Evolutionary conservation across 805 yeast genomes (phyloP).

Genomic region (Starmerella vitae): DNA sequence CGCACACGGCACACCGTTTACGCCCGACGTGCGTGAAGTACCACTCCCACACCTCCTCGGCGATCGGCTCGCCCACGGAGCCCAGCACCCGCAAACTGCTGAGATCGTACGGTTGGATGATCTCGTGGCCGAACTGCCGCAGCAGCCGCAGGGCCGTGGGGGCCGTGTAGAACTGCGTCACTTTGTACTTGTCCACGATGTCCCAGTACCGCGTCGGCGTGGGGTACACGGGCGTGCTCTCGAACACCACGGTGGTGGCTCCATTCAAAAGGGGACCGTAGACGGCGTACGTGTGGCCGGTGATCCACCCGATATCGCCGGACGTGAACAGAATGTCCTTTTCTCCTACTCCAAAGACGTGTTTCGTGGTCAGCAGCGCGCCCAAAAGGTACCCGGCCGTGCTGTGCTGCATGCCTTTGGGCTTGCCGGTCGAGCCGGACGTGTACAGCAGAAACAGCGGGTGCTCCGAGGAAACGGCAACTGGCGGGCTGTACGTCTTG

Average conservation of each 20-base stretch:
- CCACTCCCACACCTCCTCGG: slow-evolving; percentile 98
- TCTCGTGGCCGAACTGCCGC: slow-evolving; percentile 76
- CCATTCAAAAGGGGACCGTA: slow-evolving; percentile 88
- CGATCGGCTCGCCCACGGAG: slow-evolving; percentile 97
- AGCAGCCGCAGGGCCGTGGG: slow-evolving; percentile 94
- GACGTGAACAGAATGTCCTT: slow-evolving; percentile 88
- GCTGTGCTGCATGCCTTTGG: slow-evolving; percentile 93
- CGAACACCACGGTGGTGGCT: slow-evolving; percentile 84
- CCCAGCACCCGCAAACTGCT: slow-evolving; percentile 85
- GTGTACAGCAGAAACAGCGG: slow-evolving; percentile 92
- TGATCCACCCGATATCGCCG: slow-evolving; percentile 98
- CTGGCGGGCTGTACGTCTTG: slow-evolving; percentile 77
- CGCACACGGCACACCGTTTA: slow-evolving; percentile 76
- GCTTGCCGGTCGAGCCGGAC: slow-evolving; percentile 96
- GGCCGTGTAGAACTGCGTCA: slow-evolving; percentile 93
- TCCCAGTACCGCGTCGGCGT: slow-evolving; percentile 93
- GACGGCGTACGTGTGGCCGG: slow-evolving; percentile 92
- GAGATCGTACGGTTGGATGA: slow-evolving; percentile 68
- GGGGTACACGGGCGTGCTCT: slow-evolving; percentile 96
- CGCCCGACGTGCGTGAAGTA: slow-evolving; percentile 86
- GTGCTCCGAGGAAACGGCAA: slow-evolving; percentile 79
- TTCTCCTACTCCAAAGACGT: slow-evolving; percentile 83
- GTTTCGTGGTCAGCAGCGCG: slow-evolving; percentile 80
- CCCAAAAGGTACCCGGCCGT: slow-evolving; percentile 93
- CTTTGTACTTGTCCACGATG: slow-evolving; percentile 80